phyloP scores from a whole-genome alignment of 805 yeast genomes.

The Candida loeiensis region DNA sequence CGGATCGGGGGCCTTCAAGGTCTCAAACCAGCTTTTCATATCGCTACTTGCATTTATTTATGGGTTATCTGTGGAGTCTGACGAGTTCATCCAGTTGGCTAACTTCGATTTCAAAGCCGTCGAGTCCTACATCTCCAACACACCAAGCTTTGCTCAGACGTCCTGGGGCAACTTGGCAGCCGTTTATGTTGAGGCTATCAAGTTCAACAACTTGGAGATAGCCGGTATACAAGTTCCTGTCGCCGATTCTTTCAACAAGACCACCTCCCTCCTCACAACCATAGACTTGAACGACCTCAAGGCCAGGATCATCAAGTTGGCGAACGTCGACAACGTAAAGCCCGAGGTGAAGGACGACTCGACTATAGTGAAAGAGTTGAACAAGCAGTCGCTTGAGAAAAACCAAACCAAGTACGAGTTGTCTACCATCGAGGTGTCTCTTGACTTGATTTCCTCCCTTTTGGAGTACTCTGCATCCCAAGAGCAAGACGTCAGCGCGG shows the following conservation, averaged over 20 bases:
- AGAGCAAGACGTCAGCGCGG: slow-evolving; percentile 5
- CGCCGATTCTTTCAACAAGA: slow-evolving; percentile 16
- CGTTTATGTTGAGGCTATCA: slow-evolving; percentile 39
- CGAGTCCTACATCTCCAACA: slow-evolving; percentile 17
- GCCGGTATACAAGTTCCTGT: slow-evolving; percentile 9
- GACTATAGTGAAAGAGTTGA: slow-evolving; percentile 19
- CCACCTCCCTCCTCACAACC: slow-evolving; percentile 20
- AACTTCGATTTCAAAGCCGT: slow-evolving; percentile 15
- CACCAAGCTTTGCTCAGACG: slow-evolving; percentile 8
- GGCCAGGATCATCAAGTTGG: slow-evolving; percentile 6
- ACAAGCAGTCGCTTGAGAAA: slow-evolving; percentile 30
- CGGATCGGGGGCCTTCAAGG: slow-evolving; percentile 19
- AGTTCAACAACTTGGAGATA: slow-evolving; percentile 38
- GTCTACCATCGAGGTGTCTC: slow-evolving; percentile 62
- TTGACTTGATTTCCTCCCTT: slow-evolving; percentile 74
- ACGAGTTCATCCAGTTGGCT: slow-evolving; percentile 44
- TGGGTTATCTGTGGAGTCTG: slow-evolving; percentile 58
- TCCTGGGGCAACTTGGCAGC: slow-evolving; percentile 6
- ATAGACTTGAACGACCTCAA: slow-evolving; percentile 24
- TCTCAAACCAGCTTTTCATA: slow-evolving; percentile 46
- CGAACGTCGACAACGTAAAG: slow-evolving; percentile 33
- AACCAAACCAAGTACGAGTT: slow-evolving; percentile 48
- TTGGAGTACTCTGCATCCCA: slow-evolving; percentile 46
- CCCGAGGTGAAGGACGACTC: slow-evolving; percentile 26
- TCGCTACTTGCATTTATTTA: slow-evolving; percentile 54